These are phyloP conservation scores for Ceratobasidium sp. DNA, from an alignment of 1,284 basidiomycete species.

Conservation along the genomic window DNA sequence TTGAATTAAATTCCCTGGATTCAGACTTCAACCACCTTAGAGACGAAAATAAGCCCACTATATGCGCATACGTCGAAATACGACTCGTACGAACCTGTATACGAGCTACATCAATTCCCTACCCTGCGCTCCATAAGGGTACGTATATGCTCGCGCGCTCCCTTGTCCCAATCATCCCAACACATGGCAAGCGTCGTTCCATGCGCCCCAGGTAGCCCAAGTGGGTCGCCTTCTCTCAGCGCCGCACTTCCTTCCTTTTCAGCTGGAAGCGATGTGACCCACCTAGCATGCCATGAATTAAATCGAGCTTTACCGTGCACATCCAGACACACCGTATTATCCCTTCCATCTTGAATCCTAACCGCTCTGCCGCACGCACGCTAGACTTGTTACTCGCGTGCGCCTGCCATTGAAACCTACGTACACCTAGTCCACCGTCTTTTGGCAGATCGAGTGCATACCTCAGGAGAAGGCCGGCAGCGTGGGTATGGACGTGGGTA, in stretches of 20 bases:
- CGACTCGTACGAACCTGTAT: too few relatives aligned
- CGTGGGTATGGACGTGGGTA: conserved; percentile 67
- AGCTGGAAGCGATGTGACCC: conserved; percentile 12
- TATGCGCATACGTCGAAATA: too few relatives aligned
- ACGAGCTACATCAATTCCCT: too few relatives aligned
- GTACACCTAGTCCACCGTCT: conserved; percentile 59
- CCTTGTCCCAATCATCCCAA: conserved; percentile 69
- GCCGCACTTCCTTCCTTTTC: conserved; percentile 24
- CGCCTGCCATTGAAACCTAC: conserved; percentile 68
- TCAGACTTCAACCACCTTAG: too few relatives aligned
- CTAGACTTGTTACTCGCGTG: conserved; percentile 60
- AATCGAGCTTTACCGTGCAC: neutral
- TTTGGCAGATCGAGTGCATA: conserved; percentile 60
- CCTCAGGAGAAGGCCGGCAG: conserved; percentile 63
- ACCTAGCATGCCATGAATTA: conserved; percentile 45
- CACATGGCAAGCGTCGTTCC: conserved; percentile 58
- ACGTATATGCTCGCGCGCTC: conserved; percentile 40
- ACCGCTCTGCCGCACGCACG: conserved; percentile 58
- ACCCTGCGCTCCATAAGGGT: conserved; percentile 2
- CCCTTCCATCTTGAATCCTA: conserved; percentile 68
- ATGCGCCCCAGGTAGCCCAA: conserved; percentile 55
- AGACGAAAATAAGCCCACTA: too few relatives aligned
- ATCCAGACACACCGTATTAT: conserved; percentile 48
- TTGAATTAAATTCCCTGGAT: too few relatives aligned
- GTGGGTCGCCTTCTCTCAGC: conserved; percentile 51